Base-by-base conservation (phyloP, 306 rosid genomes). In the Herpetospermum pedunculosum region DNA sequence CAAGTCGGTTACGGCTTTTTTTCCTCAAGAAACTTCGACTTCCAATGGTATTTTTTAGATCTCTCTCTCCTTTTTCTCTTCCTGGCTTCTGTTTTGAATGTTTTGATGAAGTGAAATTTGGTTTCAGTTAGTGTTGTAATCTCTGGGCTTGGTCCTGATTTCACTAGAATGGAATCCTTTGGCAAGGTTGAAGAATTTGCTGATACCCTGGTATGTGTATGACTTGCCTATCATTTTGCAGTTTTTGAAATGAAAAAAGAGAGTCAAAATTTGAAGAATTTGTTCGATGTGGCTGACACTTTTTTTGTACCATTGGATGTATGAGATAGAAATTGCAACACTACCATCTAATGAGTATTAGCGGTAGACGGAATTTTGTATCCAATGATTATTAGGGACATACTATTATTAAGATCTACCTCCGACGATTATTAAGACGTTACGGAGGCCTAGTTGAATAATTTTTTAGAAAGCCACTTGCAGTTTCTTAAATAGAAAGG, bases 101-200 rank as follows among this genome's bases (percentile, higher is more conserved):
- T 6, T 19, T 37, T 19, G 28, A 35, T 35, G 0, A 16, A 46
- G 13, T 9, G 23, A 16, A 19, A 7, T 50, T 19, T 70, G 52
- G 6, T 75, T 75, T 59, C 58, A 90, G 97, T 90, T 53, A 93
- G 90, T 64, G 87, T 93, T 58, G 90, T 82, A 44, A 90, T 93
- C 70, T 87, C 98, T 28, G 97, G 96, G 60, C 74, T 93, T 26
- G 97, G 98, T 76, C 87, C 98, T 6, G 98, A 93, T 83, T 93
- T 83, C 76, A 93, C 98, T 25, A 83, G 77, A 87, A 90, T 93
- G 87, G 98, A 91, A 87, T 93, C 98, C 7, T 89, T 90, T 72
- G 98, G 98, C 55, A 90, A 93, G 83, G 98, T 93, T 16, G 97
- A 93, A 1, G 98, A 83, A 50, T 93, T 93, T 84, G 97, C 98